Percentiles rank a stretch among this genome's conserved stretches.
These are phyloP conservation scores for Fusarium torreyae DNA, from an alignment of 2,329 filamentous ascomycete species.

Conservation along the genomic window DNA sequence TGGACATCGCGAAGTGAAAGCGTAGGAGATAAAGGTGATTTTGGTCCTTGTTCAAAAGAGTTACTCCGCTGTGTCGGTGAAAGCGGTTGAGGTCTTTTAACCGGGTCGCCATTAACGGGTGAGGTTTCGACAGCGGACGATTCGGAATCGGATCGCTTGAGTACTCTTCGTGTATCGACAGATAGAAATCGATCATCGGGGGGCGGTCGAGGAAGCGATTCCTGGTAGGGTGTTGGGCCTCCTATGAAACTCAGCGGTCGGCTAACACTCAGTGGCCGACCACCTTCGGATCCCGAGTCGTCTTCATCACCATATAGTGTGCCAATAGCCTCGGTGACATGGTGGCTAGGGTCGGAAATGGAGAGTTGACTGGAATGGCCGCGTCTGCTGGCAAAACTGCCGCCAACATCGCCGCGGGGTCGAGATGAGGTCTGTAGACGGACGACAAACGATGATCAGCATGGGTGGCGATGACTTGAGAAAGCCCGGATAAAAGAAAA, in stretches of 20 bases:
- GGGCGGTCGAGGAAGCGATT: constrained; percentile 60
- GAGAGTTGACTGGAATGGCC: constrained; percentile 72
- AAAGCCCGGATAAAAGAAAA: constrained; percentile 16
- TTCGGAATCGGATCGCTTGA: constrained; percentile 65
- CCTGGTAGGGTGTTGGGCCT: constrained; percentile 66
- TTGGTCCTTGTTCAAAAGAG: constrained; percentile 59
- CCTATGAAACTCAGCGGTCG: constrained; percentile 82
- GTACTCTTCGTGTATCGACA: constrained; percentile 58
- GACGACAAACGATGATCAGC: constrained; percentile 43
- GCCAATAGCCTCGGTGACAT: constrained; percentile 94
- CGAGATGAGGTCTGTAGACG: constrained; percentile 69
- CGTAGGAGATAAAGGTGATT: constrained; percentile 67
- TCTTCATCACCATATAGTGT: constrained; percentile 88
- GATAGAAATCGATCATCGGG: constrained; percentile 52
- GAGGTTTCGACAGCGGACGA: constrained; percentile 54
- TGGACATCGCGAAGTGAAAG: constrained; percentile 68
- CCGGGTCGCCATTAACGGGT: constrained; percentile 53
- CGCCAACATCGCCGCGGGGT: constrained; percentile 68
- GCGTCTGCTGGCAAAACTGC: constrained; percentile 71
- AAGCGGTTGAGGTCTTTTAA: constrained; percentile 61
- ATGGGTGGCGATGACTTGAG: constrained; percentile 35
- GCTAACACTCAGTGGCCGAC: constrained; percentile 76
- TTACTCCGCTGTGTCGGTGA: constrained; percentile 59
- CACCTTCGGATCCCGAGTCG: constrained; percentile 69
- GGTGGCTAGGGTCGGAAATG: constrained; percentile 90